Evolutionary conservation across 2,329 filamentous ascomycete species (phyloP).

Genomic region (Fusarium dlaminii): DNA sequence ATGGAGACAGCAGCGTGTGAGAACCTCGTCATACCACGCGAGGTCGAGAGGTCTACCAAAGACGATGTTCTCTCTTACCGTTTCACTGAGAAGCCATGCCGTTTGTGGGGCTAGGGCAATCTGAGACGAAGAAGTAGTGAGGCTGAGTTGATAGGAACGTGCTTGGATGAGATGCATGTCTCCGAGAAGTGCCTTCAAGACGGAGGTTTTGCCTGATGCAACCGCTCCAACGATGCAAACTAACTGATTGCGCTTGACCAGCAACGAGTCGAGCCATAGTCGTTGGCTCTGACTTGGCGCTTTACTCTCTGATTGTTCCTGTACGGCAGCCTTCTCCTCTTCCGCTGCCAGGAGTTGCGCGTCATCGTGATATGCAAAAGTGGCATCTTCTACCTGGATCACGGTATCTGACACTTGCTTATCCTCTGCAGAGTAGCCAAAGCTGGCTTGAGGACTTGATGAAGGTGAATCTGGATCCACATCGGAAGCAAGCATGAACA

Average conservation of each 20-base stretch:
- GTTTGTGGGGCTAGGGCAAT: constrained; percentile 13
- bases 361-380: constrained; percentile 17
- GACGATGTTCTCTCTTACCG: constrained; percentile 15
- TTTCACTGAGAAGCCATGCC: constrained; percentile 21
- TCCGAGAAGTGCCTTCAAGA: constrained; percentile 3
- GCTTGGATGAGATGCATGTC: constrained; percentile 19
- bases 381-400: background rate
- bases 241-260: background rate
- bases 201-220: constrained; percentile 17
- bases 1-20: constrained; percentile 10
- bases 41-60: constrained; percentile 6
- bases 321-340: background rate
- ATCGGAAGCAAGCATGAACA: constrained; percentile 23
- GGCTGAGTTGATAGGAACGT: background rate
- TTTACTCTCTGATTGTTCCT: background rate
- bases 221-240: constrained; percentile 17
- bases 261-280: background rate
- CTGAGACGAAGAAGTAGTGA: background rate
- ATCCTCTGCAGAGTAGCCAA: background rate
- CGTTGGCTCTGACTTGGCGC: background rate
- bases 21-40: constrained; percentile 19
- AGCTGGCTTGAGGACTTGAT: background rate
- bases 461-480: accelerated
- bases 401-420: background rate
- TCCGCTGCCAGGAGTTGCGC: background rate